These are phyloP conservation scores for Trichoderma virens DNA, from an alignment of 495 filamentous ascomycete genomes.

Conservation along the genomic window DNA sequence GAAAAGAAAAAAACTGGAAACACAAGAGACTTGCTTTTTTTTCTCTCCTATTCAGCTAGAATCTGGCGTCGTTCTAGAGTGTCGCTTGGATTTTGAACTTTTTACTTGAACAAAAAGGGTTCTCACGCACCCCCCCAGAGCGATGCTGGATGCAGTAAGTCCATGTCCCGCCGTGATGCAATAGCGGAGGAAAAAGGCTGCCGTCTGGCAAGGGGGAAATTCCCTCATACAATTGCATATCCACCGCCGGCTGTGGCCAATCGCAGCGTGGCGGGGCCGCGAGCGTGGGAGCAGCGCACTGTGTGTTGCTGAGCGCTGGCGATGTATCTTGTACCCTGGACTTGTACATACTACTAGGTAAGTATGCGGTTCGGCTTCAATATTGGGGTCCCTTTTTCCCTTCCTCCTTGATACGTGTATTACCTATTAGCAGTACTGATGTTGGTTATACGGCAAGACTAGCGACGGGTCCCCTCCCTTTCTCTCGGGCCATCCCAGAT, in stretches of 20 bases:
- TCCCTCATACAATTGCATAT: conserved; percentile 9
- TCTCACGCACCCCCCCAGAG: neutral
- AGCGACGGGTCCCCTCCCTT: neutral
- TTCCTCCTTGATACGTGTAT: neutral
- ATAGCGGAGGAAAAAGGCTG: neutral
- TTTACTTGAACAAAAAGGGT: neutral
- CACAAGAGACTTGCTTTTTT: no score
- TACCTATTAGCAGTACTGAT: neutral
- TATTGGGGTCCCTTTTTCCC: neutral
- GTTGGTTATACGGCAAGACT: neutral
- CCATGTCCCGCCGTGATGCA: conserved; percentile 6
- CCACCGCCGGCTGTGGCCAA: neutral
- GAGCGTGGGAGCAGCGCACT: neutral
- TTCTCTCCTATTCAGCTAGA: no score
- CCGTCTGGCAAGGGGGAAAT: neutral
- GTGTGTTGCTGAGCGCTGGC: neutral
- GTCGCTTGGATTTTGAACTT: neutral
- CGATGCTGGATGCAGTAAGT: conserved; percentile 5
- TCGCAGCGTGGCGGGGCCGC: neutral
- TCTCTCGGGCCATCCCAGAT: neutral
- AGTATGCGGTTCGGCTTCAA: neutral
- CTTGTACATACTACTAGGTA: neutral
- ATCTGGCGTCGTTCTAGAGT: no score
- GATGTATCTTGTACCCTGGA: neutral
- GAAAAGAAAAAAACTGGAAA: neutral